Evolutionary conservation across 2,329 filamentous ascomycete species (phyloP).

Genomic region (Cryphonectria nitschkei): DNA sequence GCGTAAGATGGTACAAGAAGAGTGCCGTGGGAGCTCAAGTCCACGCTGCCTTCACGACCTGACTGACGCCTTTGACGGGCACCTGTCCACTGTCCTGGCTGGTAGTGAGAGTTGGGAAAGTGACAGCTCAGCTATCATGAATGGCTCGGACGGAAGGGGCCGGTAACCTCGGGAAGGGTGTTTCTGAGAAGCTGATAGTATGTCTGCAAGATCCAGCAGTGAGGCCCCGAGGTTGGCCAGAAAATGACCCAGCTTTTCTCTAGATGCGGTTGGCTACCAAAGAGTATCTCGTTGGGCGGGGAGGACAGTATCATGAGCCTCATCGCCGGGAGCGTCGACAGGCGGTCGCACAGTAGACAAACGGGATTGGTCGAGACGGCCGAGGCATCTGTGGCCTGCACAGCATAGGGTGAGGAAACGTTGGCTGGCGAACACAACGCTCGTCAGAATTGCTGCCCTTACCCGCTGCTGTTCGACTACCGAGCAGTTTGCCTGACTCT

Average conservation of each 20-base stretch:
- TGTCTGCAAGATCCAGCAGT: conserved; percentile 19
- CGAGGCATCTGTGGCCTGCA: conserved; percentile 15
- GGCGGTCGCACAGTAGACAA: conserved; percentile 21
- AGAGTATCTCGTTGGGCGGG: conserved; percentile 12
- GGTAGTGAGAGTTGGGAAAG: not conserved
- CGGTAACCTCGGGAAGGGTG: conserved; percentile 15
- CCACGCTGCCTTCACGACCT: not conserved
- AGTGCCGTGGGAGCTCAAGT: not conserved
- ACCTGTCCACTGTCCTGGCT: not conserved
- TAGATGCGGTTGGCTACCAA: conserved; percentile 8
- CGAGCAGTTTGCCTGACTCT: not conserved
- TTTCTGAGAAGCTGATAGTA: not conserved
- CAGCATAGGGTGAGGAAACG: not conserved
- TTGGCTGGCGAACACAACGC: not conserved
- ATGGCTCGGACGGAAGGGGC: conserved; percentile 23
- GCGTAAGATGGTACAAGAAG: not conserved
- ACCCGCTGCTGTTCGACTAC: conserved; percentile 22
- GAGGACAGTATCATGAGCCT: conserved; percentile 9
- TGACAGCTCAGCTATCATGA: conserved; percentile 8
- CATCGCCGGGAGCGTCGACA: conserved; percentile 16
- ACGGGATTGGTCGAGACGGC: conserved; percentile 6
- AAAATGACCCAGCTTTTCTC: conserved; percentile 5
- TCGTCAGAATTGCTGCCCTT: conserved; percentile 17
- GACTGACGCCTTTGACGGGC: not conserved
- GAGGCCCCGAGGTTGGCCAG: conserved; percentile 9